Evolutionary conservation across 768 basidiomycete genomes (phyloP).

Genomic region (Hemileccinum rubropunctum): DNA sequence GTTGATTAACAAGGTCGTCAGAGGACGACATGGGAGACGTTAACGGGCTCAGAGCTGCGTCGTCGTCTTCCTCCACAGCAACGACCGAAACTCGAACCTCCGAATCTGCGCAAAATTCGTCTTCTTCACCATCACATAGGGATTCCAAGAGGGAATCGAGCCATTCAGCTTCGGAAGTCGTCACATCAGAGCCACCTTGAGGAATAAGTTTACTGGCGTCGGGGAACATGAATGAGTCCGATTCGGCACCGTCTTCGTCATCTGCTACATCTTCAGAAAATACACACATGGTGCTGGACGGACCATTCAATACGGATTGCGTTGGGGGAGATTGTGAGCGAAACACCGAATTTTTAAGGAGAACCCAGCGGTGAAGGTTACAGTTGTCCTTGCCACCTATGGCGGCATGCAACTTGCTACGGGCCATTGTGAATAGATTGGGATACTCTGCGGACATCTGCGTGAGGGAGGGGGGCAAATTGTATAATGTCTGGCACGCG

Average conservation of each 20-base stretch:
- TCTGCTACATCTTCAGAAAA: constrained; percentile 40
- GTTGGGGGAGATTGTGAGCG: constrained; percentile 46
- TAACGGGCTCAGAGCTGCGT: constrained; percentile 52
- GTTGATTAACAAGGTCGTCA: constrained; percentile 63
- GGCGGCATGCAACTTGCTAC: constrained; percentile 69
- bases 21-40: constrained; percentile 75
- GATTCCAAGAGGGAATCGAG: constrained; percentile 77
- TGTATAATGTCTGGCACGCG: constrained; percentile 20
- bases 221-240: constrained; percentile 78
- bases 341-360: constrained; percentile 81
- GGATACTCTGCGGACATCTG: constrained; percentile 49
- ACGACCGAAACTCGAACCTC: constrained; percentile 47
- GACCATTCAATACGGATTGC: constrained; percentile 23
- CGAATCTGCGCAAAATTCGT: constrained; percentile 48
- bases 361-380: constrained; percentile 84
- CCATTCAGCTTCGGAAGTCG: constrained; percentile 73
- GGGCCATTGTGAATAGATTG: constrained; percentile 62
- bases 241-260: constrained; percentile 50
- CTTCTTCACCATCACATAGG: constrained; percentile 69
- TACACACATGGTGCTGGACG: constrained; percentile 26
- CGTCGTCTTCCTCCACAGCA: constrained; percentile 61
- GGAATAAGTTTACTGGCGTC: constrained; percentile 60
- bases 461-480: neutral
- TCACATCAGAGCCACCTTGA: constrained; percentile 29
- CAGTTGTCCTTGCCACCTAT: constrained; percentile 59